These are phyloP conservation scores for Fusarium nurragi DNA, from an alignment of 2,329 filamentous ascomycete species.

Conservation along the genomic window DNA sequence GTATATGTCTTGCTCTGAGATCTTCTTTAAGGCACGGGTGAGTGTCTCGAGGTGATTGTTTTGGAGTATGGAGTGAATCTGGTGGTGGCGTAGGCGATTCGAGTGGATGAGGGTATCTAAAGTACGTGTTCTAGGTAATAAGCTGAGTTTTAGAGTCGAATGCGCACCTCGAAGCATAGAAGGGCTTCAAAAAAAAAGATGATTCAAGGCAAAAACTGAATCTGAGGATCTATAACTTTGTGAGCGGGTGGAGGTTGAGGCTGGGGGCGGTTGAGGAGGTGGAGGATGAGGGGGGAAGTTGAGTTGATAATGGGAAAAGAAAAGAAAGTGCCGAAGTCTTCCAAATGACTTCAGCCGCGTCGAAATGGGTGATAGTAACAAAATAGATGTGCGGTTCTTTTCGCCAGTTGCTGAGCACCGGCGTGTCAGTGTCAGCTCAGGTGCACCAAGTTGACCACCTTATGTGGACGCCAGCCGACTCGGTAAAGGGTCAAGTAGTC, in stretches of 20 bases:
- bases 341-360: neutral
- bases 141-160: neutral
- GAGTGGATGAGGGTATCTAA: constrained; percentile 1
- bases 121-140: neutral
- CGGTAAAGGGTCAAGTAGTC: neutral
- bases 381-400: neutral
- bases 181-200: constrained; percentile 1
- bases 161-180: neutral
- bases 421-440: constrained; percentile 1
- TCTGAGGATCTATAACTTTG: neutral
- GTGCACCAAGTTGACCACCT: constrained; percentile 5
- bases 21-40: no score
- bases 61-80: neutral
- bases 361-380: neutral
- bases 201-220: neutral
- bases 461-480: neutral
- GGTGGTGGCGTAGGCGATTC: neutral
- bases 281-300: neutral
- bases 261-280: neutral
- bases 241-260: neutral
- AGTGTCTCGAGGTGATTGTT: neutral
- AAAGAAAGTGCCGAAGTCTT: neutral
- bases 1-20: neutral
- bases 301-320: neutral
- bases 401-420: constrained; percentile 15